These are phyloP conservation scores for Coprinellus aureogranulatus DNA, from an alignment of 768 basidiomycete species.

Conservation along the genomic window DNA sequence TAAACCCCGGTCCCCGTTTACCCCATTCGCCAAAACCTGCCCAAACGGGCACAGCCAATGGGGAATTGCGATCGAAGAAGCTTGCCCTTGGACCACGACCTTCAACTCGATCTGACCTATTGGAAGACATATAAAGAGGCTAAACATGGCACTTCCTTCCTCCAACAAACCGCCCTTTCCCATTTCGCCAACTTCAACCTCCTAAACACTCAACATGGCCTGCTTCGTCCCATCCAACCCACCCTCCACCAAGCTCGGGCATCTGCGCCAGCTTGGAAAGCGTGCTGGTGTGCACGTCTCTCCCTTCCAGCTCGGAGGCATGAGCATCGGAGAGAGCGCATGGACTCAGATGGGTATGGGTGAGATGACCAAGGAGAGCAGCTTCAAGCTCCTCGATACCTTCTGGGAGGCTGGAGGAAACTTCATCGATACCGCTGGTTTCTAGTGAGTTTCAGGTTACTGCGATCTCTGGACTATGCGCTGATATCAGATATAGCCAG, in stretches of 20 bases:
- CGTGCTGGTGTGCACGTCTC: constrained; percentile 47
- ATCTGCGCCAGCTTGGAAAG: constrained; percentile 39
- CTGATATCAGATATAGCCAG: too few species aligned
- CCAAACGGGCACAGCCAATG: too few species aligned
- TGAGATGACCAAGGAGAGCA: constrained; percentile 34
- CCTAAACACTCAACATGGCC: background rate
- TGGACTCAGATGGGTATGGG: constrained; percentile 33
- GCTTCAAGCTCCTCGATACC: constrained; percentile 42
- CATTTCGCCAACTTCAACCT: background rate
- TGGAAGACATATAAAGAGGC: too few species aligned
- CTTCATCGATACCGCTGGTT: constrained; percentile 42
- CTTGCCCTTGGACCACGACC: too few species aligned
- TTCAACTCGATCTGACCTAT: too few species aligned
- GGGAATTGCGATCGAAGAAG: too few species aligned
- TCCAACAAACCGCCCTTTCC: background rate
- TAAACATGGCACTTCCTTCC: background rate
- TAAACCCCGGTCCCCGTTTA: too few species aligned
- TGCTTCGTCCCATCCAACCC: constrained; percentile 16
- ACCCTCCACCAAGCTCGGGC: constrained; percentile 30
- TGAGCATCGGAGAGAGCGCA: constrained; percentile 45
- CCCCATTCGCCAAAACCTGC: too few species aligned
- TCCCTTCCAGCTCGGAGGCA: constrained; percentile 46
- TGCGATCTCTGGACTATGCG: background rate
- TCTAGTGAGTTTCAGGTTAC: constrained; percentile 25
- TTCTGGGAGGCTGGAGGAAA: constrained; percentile 41